phyloP scores from a whole-genome alignment of 2,329 filamentous ascomycete species.

The Basipetospora chlamydospora region DNA sequence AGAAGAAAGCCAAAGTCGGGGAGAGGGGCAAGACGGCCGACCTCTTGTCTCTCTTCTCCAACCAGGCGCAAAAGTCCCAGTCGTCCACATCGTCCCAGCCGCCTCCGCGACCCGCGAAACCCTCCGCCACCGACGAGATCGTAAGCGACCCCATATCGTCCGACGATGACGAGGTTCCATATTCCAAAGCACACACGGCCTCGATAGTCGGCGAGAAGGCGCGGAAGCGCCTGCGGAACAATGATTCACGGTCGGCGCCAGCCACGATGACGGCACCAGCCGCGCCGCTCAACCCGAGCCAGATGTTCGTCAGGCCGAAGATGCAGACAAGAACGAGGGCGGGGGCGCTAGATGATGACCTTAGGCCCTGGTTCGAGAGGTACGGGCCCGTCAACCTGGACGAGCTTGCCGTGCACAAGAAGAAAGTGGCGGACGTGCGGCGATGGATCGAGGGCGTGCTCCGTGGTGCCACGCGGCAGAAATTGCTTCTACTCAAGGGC shows the following conservation, averaged over 20 bases:
- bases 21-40: slow-evolving; percentile 41
- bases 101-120: slow-evolving; percentile 7
- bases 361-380: slow-evolving; percentile 73
- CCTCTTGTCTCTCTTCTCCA: slow-evolving; percentile 45
- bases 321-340: slow-evolving; percentile 15
- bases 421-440: slow-evolving; percentile 75
- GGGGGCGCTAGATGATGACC: slow-evolving; percentile 32
- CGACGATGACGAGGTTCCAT: slow-evolving; percentile 42
- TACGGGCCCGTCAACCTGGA: slow-evolving; percentile 63
- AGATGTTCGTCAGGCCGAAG: slow-evolving; percentile 35
- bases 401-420: slow-evolving; percentile 88
- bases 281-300: slow-evolving; percentile 23
- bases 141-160: slow-evolving; percentile 44
- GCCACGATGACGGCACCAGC: slow-evolving; percentile 8
- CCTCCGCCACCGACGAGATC: slow-evolving; percentile 29
- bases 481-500: slow-evolving; percentile 74
- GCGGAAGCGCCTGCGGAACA: slow-evolving; percentile 33
- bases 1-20: slow-evolving; percentile 27
- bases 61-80: slow-evolving; percentile 38
- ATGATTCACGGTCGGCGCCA: no score
- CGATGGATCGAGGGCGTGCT: slow-evolving; percentile 69
- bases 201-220: slow-evolving; percentile 43
- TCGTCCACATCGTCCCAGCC: neutral
- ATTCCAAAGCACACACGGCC: slow-evolving; percentile 31
- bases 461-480: slow-evolving; percentile 48